Conservation (phyloP, 306 rosid species). For the Prunus mongolica region DNA sequence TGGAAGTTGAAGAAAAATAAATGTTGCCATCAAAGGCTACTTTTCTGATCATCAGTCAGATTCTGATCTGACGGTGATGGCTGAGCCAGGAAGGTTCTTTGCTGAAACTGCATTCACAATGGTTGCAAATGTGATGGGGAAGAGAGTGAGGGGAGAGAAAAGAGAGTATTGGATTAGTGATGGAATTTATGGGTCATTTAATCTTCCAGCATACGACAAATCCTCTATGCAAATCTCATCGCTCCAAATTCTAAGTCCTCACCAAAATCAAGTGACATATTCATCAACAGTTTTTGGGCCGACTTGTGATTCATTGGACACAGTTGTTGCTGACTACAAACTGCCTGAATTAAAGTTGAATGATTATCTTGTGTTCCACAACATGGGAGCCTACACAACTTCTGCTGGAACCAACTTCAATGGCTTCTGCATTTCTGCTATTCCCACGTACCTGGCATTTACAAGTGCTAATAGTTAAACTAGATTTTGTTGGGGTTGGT, state of each 20-base stretch:
- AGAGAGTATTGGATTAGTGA: neutral
- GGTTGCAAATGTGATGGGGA: conserved; percentile 12
- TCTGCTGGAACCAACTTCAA: conserved; percentile 11
- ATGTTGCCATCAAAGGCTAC: neutral
- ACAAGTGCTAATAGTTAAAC: neutral
- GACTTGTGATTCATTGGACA: conserved; percentile 13
- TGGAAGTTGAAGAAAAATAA: no score
- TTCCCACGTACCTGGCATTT: neutral
- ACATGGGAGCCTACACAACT: conserved; percentile 17
- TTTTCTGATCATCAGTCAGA: neutral
- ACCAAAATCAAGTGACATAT: neutral
- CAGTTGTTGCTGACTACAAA: neutral
- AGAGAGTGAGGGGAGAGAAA: conserved; percentile 12
- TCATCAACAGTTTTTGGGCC: conserved; percentile 4
- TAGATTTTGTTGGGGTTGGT: no score
- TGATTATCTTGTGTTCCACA: conserved; percentile 18
- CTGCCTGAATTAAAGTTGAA: conserved; percentile 10
- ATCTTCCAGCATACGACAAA: neutral
- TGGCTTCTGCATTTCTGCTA: conserved; percentile 5
- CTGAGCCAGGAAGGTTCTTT: conserved; percentile 14
- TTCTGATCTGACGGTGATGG: neutral
- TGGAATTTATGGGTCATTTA: conserved; percentile 13
- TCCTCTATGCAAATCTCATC: conserved; percentile 1
- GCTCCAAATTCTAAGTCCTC: neutral
- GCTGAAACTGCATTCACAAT: conserved; percentile 12